A percentile compares a stretch with the other conserved stretches of the same genome.
Conservation (phyloP, 352 stramenopile species). For the Pythium folliculosum region DNA sequence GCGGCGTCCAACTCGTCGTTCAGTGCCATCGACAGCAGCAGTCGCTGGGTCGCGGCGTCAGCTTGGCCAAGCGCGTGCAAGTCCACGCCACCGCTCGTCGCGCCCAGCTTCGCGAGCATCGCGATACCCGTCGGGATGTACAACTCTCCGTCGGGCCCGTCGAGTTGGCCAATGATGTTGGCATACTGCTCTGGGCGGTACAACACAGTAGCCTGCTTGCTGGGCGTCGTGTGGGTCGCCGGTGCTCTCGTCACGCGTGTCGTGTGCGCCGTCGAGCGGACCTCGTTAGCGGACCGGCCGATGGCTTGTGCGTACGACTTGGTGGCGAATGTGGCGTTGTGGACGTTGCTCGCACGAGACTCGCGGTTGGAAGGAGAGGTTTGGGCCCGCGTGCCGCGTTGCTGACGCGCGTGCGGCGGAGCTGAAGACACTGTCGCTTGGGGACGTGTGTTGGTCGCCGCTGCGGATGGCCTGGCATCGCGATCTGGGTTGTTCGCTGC, state of each 20-base stretch:
- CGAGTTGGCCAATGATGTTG: slow-evolving; percentile 6
- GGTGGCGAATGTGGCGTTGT: background rate
- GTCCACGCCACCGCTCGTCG: background rate
- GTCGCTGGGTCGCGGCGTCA: slow-evolving; percentile 8
- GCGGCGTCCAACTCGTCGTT: slow-evolving; percentile 10
- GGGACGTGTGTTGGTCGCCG: no score
- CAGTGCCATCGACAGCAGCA: slow-evolving; percentile 8
- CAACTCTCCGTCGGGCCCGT: slow-evolving; percentile 3
- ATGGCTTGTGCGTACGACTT: background rate
- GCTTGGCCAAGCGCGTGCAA: background rate
- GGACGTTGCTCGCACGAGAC: background rate
- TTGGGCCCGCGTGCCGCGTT: background rate
- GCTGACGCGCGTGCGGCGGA: no score
- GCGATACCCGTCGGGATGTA: slow-evolving; percentile 10
- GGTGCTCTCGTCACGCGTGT: background rate
- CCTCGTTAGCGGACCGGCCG: background rate
- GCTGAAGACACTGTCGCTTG: no score
- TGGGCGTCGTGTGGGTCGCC: no score
- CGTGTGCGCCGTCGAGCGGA: background rate
- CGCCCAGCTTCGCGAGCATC: background rate
- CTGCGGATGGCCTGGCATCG: no score
- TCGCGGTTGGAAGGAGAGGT: no score
- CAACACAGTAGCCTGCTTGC: no score
- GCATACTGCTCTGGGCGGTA: slow-evolving; percentile 5
- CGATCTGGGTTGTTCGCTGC: no score